Percentiles rank a stretch among this genome's conserved stretches.
Conservation (phyloP, 371 early-diverging fungal species). For the Umbelopsis sp. region DNA sequence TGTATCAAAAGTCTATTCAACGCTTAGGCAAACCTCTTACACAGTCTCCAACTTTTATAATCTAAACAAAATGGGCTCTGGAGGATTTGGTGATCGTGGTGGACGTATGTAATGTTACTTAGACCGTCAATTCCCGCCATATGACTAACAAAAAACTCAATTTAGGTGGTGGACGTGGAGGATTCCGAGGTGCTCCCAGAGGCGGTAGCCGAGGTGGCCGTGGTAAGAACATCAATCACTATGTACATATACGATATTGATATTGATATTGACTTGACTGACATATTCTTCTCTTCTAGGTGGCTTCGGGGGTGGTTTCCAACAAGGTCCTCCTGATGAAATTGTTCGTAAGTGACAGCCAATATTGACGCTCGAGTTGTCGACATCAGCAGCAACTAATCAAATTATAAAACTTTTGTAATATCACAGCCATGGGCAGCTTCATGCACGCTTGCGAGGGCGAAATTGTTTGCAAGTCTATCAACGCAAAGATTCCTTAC, state of each 20-base stretch:
- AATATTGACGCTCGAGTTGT: not conserved
- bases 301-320: slow-evolving; percentile 55
- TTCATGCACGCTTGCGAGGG: slow-evolving; percentile 97
- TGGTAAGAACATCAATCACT: slow-evolving; percentile 13
- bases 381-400: not conserved
- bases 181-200: slow-evolving; percentile 48
- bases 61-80: slow-evolving; percentile 42
- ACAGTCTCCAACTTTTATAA: slow-evolving; percentile 9
- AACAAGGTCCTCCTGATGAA: slow-evolving; percentile 78
- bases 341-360: slow-evolving; percentile 64
- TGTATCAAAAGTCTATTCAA: slow-evolving; percentile 19
- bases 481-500: slow-evolving; percentile 94
- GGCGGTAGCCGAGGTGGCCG: slow-evolving; percentile 33
- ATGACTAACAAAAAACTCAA: slow-evolving; percentile 16
- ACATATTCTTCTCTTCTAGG: slow-evolving; percentile 55
- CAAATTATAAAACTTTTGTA: slow-evolving; percentile 1
- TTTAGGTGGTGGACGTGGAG: slow-evolving; percentile 32
- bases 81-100: slow-evolving; percentile 53
- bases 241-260: not conserved
- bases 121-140: not conserved
- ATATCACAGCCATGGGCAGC: slow-evolving; percentile 79
- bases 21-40: slow-evolving; percentile 22
- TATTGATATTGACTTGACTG: not conserved
- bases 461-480: slow-evolving; percentile 95
- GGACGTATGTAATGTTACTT: slow-evolving; percentile 22